These are phyloP conservation scores for Boletus rubescentipes DNA, from an alignment of 768 basidiomycete genomes.

Conservation along the genomic window DNA sequence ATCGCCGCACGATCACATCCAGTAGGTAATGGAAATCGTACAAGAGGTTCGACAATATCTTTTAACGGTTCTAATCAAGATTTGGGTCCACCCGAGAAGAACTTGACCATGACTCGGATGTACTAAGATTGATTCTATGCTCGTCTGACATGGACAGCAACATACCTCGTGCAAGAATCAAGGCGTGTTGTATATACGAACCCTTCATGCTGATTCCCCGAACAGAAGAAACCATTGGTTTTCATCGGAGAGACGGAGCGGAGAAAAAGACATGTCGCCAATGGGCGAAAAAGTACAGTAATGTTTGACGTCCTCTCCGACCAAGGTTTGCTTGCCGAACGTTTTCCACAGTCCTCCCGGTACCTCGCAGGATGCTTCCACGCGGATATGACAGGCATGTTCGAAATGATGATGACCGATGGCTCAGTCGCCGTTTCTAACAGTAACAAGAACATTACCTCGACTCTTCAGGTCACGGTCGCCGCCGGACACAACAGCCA, in stretches of 20 bases:
- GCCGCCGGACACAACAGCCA: slow-evolving; percentile 64
- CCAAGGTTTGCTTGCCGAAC: slow-evolving; percentile 39
- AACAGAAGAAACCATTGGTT: slow-evolving; percentile 80
- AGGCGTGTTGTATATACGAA: slow-evolving; percentile 81
- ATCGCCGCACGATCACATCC: too few species aligned
- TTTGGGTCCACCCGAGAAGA: too few species aligned
- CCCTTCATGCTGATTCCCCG: slow-evolving; percentile 82
- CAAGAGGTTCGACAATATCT: too few species aligned
- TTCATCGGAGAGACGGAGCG: slow-evolving; percentile 81
- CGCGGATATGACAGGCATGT: slow-evolving; percentile 59
- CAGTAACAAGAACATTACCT: slow-evolving; percentile 40
- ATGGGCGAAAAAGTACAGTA: slow-evolving; percentile 89
- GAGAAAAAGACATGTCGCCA: slow-evolving; percentile 84
- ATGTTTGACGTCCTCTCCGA: neutral
- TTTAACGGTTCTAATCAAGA: too few species aligned
- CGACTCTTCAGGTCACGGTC: slow-evolving; percentile 68
- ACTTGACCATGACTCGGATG: too few species aligned
- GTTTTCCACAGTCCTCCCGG: slow-evolving; percentile 54
- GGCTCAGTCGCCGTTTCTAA: slow-evolving; percentile 31
- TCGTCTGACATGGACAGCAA: slow-evolving; percentile 80
- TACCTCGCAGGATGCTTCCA: slow-evolving; percentile 83
- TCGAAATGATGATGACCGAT: slow-evolving; percentile 45
- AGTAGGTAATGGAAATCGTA: too few species aligned
- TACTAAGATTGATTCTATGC: too few species aligned
- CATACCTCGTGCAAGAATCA: slow-evolving; percentile 70